These are phyloP conservation scores for Paramecium pentaurelia DNA, from an alignment of 73 alveolate species.

Conservation along the genomic window DNA sequence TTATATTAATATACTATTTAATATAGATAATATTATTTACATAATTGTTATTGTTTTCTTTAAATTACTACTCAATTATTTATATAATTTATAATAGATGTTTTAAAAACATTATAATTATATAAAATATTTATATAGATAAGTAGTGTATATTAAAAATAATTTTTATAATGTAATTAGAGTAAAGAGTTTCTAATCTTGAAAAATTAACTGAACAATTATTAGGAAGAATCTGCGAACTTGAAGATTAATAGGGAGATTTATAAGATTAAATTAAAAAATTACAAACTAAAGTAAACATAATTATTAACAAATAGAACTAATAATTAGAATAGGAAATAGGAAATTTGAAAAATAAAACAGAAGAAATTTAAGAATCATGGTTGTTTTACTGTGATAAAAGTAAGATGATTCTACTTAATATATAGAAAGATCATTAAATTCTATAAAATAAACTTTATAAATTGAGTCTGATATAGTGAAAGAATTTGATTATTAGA, in stretches of 20 bases:
- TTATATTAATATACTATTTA: no score
- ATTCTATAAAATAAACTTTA: background rate
- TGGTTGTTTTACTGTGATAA: background rate
- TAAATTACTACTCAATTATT: background rate
- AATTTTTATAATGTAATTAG: background rate
- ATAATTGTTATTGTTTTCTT: no score
- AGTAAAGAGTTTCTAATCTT: background rate
- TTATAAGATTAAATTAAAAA: background rate
- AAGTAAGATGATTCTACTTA: background rate
- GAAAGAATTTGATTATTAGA: background rate
- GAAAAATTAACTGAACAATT: background rate
- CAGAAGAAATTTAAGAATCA: background rate
- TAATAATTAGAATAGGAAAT: background rate
- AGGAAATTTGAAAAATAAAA: background rate
- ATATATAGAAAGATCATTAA: background rate
- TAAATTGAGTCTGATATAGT: background rate
- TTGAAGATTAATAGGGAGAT: background rate
- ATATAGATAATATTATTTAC: no score
- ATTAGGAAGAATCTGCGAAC: background rate
- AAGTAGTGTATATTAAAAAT: background rate
- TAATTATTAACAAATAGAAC: background rate
- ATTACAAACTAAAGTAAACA: background rate
- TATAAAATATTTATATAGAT: background rate
- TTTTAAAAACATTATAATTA: background rate
- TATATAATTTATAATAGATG: background rate